Conservation (phyloP, 306 rosid genomes). For the Rosa rugosa region DNA sequence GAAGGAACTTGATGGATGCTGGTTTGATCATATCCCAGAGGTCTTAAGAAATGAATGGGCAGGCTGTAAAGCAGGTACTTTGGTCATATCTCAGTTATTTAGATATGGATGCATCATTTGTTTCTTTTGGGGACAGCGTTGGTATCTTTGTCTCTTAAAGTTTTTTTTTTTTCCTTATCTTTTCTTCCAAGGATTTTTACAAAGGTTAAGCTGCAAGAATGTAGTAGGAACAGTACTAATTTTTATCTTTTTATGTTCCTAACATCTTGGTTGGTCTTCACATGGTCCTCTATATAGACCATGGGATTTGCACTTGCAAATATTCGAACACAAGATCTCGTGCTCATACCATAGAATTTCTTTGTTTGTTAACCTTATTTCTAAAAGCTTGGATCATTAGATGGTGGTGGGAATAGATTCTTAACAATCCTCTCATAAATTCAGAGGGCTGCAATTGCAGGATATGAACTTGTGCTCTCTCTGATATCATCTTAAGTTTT, state of each 20-base stretch:
- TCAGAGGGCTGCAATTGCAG: not conserved
- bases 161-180: not conserved
- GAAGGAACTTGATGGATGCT: conserved; percentile 73
- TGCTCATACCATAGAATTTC: not conserved
- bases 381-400: not conserved
- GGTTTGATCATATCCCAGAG: conserved; percentile 78
- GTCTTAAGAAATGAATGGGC: conserved; percentile 65
- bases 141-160: not conserved
- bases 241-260: not conserved
- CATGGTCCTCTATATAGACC: not conserved
- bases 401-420: not conserved
- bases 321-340: not conserved
- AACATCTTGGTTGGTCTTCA: not conserved
- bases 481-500: conserved; percentile 8
- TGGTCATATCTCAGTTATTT: not conserved
- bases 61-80: conserved; percentile 60
- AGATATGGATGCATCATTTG: no score
- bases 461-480: not conserved
- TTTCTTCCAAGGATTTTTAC: not conserved
- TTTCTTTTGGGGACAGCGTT: not conserved
- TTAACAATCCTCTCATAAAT: conserved; percentile 5
- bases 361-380: not conserved
- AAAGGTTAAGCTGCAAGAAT: not conserved
- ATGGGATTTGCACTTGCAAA: not conserved
- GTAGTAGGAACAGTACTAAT: not conserved